Evolutionary conservation across 2,329 filamentous ascomycete genomes (phyloP), one percentile per base, ranked within the genome.

Genomic region (Talaromyces rugulosus): DNA sequence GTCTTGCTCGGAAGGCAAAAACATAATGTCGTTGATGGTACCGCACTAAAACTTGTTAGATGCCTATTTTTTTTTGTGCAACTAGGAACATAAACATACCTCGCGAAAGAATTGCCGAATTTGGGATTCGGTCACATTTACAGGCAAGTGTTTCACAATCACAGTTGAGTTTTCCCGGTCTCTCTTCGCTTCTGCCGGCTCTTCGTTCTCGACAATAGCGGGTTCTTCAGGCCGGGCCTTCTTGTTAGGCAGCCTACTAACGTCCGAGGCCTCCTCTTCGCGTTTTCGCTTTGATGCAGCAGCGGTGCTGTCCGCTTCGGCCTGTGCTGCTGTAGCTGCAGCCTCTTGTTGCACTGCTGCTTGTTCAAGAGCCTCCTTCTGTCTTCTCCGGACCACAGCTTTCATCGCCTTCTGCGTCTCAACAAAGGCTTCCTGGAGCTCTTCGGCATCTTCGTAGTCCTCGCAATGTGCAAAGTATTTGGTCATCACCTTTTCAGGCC

Each of bases 101-200:
- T 93, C 91, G 70, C 89, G 89, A 78, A 99, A 98, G 74, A 96
- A 98, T 73, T 96, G 90, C 61, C 89, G 87, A 14, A 98, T 78
- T 68, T 89, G 89, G 12, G 85, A 88, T 69, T 91, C 87, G 0
- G 87, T 87, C 0, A 87, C 85, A 59, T 89, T 85, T 3, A 73
- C 69, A 1, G 95, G 92, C 28, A 99, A 77, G 67, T 92, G 90
- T 57, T 85, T 87, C 4, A 96, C 88, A 59, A 96, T 85, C 55
- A 98, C 83, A 0, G 91, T 93, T 0, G 92, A 89, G 74, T 98
- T 90, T 72, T 99, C 95, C 50, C 95, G 88, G 75, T 99, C 93
- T 60, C 95, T 88, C 74, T 91, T 94, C 33, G 82, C 75, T 33
- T 78, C 73, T 62, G 65, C 68, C 56, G 64, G 68, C 67, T 70